These are phyloP conservation scores for Lentinula sp. DNA, from an alignment of 768 basidiomycete genomes.

Conservation along the genomic window DNA sequence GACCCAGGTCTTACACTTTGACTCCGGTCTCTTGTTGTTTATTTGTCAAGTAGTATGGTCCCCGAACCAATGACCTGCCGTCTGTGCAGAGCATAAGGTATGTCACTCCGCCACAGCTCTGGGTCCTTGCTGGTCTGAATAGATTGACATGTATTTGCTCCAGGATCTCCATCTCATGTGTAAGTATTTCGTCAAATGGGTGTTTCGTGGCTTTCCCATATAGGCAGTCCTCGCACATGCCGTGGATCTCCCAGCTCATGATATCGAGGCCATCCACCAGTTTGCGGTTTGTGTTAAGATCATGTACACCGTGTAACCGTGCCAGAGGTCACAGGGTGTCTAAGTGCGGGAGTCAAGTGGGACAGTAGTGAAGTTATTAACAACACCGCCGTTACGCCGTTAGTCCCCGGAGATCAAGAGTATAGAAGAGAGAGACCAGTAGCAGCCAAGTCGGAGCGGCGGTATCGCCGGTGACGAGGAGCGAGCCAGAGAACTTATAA, in stretches of 20 bases:
- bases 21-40: conserved; percentile 14
- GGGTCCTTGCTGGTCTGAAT: conserved; percentile 15
- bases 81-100: conserved; percentile 21
- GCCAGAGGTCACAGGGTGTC: too few species aligned
- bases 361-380: too few species aligned
- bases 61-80: conserved; percentile 10
- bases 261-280: not conserved
- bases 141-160: conserved; percentile 18
- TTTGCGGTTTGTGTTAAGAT: not conserved
- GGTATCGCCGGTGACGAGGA: too few species aligned
- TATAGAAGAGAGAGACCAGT: too few species aligned
- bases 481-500: too few species aligned
- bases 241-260: not conserved
- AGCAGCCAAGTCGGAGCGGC: too few species aligned
- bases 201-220: conserved; percentile 15
- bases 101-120: conserved; percentile 9
- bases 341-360: too few species aligned
- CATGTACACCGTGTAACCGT: too few species aligned
- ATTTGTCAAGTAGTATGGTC: conserved; percentile 14
- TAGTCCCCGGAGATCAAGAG: too few species aligned
- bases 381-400: too few species aligned
- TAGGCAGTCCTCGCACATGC: conserved; percentile 19
- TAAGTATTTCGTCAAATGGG: conserved; percentile 17
- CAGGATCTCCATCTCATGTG: conserved; percentile 11
- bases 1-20: too few species aligned